Evolutionary conservation across 1,284 basidiomycete genomes (phyloP), one percentile per base, ranked within the genome.

Genomic region (Pseudozyma sp.): DNA sequence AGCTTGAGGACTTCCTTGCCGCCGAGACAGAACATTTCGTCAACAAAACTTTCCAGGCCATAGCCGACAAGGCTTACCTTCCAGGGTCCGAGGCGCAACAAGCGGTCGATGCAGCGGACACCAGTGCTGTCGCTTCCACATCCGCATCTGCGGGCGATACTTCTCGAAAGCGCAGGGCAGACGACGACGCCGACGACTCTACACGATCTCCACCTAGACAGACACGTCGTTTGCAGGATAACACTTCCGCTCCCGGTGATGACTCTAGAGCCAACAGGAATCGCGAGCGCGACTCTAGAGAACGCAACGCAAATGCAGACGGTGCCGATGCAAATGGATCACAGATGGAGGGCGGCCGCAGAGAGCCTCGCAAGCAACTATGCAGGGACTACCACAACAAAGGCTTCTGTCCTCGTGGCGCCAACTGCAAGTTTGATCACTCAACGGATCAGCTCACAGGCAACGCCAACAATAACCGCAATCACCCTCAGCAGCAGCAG

Each of bases 1-100:
- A 97, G 84, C 88, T 97, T 63, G 90, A 92, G 59, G 95, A 97
- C 86, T 97, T 97, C 85, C 89, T 97, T 49, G 94, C 94, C 86
- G 92, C 92, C 86, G 93, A 94, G 86, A 90, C 91, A 42, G 73
- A 87, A 25, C 83, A 89, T 49, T 97, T 97, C 85, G 92, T 96
- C 64, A 89, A 93, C 78, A 91, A 90, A 31, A 89, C 96, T 65
- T 94, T 97, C 86, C 90, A 90, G 43, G 90, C 92, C 34, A 89
- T 81, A 76, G 54, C 59, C 77, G 71, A 67, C 84, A 47, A 76
- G 64, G 38, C 63, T 6, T 74, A 83, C 55, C 58, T 70, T 21
- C 61, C 68, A 6, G 43, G 52, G 38, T 49, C 60, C 16, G 31
- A 55, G 34, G 42, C 58, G 13, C 48, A 49, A 34, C 35, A 60